These are phyloP conservation scores for Aspergillus felis DNA, from an alignment of 2,329 filamentous ascomycete genomes.

Conservation along the genomic window DNA sequence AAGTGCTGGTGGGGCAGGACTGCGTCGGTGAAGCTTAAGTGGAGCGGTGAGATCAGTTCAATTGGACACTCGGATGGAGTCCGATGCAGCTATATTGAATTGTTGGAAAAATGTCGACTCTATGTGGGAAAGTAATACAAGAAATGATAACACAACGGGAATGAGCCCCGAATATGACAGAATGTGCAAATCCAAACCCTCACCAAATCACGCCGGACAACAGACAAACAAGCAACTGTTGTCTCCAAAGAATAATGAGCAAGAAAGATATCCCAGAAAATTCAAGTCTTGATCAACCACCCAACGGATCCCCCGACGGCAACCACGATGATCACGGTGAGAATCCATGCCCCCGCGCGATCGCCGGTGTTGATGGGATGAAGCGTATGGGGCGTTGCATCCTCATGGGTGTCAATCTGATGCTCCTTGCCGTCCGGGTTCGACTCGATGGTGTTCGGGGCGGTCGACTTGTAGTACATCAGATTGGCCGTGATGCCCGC, in stretches of 20 bases:
- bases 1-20: not conserved
- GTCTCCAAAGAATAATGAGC: not conserved
- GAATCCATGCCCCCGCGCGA: slow-evolving; percentile 27
- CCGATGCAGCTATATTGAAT: not conserved
- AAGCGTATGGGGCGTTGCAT: slow-evolving; percentile 3
- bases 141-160: not conserved
- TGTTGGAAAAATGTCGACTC: not conserved
- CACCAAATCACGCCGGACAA: not conserved
- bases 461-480: slow-evolving; percentile 46
- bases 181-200: not conserved
- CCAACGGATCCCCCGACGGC: not conserved
- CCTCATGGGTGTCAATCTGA: slow-evolving; percentile 25
- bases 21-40: no score
- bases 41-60: not conserved
- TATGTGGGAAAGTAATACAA: not conserved
- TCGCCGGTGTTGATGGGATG: slow-evolving; percentile 19
- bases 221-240: not conserved
- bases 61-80: not conserved
- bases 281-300: slow-evolving; percentile 3
- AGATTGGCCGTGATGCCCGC: slow-evolving; percentile 60
- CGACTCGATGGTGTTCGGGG: slow-evolving; percentile 14
- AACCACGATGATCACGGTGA: slow-evolving; percentile 24
- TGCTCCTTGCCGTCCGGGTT: slow-evolving; percentile 52
- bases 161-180: not conserved
- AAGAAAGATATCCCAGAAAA: not conserved